phyloP scores from a whole-genome alignment of 1,284 basidiomycete genomes.

The Omphalotus olearius region DNA sequence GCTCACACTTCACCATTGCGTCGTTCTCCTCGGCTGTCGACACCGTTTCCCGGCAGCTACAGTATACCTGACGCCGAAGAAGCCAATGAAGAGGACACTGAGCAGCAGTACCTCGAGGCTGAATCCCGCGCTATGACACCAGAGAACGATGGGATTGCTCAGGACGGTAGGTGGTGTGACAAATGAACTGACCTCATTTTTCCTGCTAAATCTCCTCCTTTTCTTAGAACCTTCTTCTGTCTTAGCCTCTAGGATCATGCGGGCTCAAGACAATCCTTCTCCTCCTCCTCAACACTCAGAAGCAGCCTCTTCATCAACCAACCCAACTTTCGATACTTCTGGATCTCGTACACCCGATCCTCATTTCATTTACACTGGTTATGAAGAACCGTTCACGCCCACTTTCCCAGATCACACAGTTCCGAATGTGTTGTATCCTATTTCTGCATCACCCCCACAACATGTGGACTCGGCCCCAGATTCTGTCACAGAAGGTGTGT shows the following conservation, averaged over 20 bases:
- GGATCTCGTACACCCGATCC: not conserved
- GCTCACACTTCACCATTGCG: constrained; percentile 32
- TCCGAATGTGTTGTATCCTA: not conserved
- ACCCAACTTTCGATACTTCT: constrained; percentile 1
- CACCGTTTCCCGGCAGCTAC: constrained; percentile 22
- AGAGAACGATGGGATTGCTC: constrained; percentile 13
- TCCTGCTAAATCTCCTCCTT: constrained; percentile 4
- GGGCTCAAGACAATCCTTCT: constrained; percentile 70
- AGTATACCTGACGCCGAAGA: constrained; percentile 14
- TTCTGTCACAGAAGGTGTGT: too few relatives aligned
- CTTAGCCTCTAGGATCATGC: constrained; percentile 57
- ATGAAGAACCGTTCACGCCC: not conserved
- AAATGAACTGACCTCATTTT: constrained; percentile 7
- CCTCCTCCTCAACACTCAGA: constrained; percentile 53
- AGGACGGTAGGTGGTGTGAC: constrained; percentile 10
- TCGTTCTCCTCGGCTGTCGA: constrained; percentile 48
- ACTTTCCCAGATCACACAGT: not conserved
- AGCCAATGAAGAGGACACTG: constrained; percentile 23
- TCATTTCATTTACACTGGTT: not conserved
- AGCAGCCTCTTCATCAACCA: not conserved
- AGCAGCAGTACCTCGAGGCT: constrained; percentile 21
- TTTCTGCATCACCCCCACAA: not conserved
- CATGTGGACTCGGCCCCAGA: not conserved
- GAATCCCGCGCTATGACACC: constrained; percentile 11
- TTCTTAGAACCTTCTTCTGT: constrained; percentile 58